Conservation (phyloP, 2,329 filamentous ascomycete genomes). For the Diaporthe velutina region DNA sequence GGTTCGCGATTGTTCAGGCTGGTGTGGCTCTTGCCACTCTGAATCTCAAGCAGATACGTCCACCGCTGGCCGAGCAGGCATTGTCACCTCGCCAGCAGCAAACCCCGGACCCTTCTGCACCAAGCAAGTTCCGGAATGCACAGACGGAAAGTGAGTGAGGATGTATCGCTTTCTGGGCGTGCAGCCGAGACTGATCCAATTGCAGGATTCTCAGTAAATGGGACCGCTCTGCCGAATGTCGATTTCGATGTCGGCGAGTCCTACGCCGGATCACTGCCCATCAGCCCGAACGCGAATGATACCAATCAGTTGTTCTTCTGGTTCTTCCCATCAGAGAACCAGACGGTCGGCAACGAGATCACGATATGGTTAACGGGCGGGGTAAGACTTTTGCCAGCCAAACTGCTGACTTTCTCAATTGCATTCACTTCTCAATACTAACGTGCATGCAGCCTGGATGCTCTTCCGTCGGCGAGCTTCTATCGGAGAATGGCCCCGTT, state of each 20-base stretch:
- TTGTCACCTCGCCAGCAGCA: not conserved
- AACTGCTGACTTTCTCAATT: constrained; percentile 67
- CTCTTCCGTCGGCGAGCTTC: constrained; percentile 72
- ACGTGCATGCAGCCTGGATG: constrained; percentile 57
- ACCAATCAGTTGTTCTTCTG: constrained; percentile 66
- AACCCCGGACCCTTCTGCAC: not conserved
- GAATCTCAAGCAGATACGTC: not conserved
- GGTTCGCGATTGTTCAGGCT: constrained; percentile 6
- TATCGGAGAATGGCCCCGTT: constrained; percentile 82
- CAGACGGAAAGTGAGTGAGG: constrained; percentile 25
- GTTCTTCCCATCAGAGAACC: constrained; percentile 71
- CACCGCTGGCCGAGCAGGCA: constrained; percentile 7
- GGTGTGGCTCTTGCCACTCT: constrained; percentile 22
- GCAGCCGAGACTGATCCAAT: not conserved
- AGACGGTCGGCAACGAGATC: constrained; percentile 64
- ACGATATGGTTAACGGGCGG: constrained; percentile 70
- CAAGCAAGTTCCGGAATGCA: constrained; percentile 18
- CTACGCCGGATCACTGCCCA: constrained; percentile 71
- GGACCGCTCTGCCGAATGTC: constrained; percentile 73
- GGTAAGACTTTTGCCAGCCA: constrained; percentile 46
- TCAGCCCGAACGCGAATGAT: constrained; percentile 57
- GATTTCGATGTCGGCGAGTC: constrained; percentile 75
- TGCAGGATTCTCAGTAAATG: constrained; percentile 72
- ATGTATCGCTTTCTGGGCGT: too few relatives aligned
- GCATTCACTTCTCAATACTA: constrained; percentile 65